Conservation (phyloP, 768 basidiomycete species). For the Suillus luteus region DNA sequence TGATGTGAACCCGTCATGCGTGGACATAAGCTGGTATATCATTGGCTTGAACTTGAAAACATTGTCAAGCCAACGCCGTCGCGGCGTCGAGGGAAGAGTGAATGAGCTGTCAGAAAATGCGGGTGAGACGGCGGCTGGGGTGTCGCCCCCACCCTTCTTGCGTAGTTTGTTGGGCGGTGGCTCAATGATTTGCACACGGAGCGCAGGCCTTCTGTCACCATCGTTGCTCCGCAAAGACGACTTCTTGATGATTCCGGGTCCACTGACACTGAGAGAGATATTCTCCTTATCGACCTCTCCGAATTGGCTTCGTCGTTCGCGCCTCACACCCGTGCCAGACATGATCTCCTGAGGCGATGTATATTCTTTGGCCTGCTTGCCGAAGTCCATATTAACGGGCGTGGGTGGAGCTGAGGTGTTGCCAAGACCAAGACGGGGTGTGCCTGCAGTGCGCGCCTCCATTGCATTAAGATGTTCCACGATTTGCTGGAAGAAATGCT, state of each 20-base stretch:
- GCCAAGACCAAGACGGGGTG: slow-evolving; percentile 19
- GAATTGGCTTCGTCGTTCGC: slow-evolving; percentile 17
- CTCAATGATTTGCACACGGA: slow-evolving; percentile 56
- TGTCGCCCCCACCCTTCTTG: slow-evolving; percentile 24
- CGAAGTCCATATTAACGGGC: slow-evolving; percentile 24
- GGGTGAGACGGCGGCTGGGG: slow-evolving; percentile 32
- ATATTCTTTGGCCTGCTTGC: slow-evolving; percentile 41
- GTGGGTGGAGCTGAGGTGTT: slow-evolving; percentile 15
- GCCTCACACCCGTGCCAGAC: slow-evolving; percentile 12
- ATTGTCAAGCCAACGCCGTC: slow-evolving; percentile 81
- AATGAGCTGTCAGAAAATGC: slow-evolving; percentile 51
- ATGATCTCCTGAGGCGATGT: slow-evolving; percentile 21
- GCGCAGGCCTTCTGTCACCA: slow-evolving; percentile 21
- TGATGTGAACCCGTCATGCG: slow-evolving; percentile 61
- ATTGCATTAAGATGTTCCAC: slow-evolving; percentile 77
- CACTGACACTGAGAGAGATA: slow-evolving; percentile 8
- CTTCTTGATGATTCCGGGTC: slow-evolving; percentile 37
- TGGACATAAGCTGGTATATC: slow-evolving; percentile 57
- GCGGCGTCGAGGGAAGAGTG: slow-evolving; percentile 45
- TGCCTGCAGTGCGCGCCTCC: slow-evolving; percentile 49
- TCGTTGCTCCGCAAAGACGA: slow-evolving; percentile 45
- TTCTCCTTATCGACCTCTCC: slow-evolving; percentile 65
- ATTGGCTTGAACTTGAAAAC: slow-evolving; percentile 85
- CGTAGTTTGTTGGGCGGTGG: slow-evolving; percentile 44
- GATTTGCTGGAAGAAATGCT: slow-evolving; percentile 84